Evolutionary conservation across 495 filamentous ascomycete genomes (phyloP).

Genomic region (Penicillium manginii): DNA sequence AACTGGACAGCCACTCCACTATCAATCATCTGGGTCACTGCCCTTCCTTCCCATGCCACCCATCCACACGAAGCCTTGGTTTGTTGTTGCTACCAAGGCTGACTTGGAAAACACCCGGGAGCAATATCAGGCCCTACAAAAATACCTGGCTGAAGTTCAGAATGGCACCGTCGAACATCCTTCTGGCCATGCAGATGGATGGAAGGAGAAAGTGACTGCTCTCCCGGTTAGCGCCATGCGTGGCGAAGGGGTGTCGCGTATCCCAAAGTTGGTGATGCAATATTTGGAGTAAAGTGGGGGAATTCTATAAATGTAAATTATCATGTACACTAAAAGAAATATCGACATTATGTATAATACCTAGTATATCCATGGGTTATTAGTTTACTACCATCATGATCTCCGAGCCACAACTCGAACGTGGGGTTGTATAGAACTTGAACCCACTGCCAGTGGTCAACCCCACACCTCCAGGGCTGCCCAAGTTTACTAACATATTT

Average conservation of each 20-base stretch:
- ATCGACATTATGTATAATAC: not conserved
- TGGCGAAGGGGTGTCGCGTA: conserved; percentile 77
- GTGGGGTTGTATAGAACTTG: too few species aligned
- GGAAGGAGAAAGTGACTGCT: conserved; percentile 65
- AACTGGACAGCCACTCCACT: conserved; percentile 11
- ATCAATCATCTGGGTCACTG: conserved; percentile 23
- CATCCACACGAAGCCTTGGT: conserved; percentile 91
- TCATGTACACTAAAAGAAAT: not conserved
- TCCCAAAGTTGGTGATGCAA: conserved; percentile 76
- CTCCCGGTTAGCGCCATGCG: conserved; percentile 90
- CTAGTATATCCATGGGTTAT: too few species aligned
- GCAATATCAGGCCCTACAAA: conserved; percentile 70
- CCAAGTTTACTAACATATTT: too few species aligned
- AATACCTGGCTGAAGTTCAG: conserved; percentile 66
- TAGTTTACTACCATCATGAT: too few species aligned
- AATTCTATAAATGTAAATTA: not conserved
- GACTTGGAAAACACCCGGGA: conserved; percentile 78
- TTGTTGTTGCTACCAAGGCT: conserved; percentile 94
- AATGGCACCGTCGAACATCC: conserved; percentile 67
- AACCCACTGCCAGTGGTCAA: too few species aligned
- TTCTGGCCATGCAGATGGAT: conserved; percentile 65
- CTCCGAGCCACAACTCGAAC: too few species aligned
- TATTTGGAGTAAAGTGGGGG: conserved; percentile 57
- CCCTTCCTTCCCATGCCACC: conserved; percentile 54
- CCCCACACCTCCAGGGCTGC: too few species aligned